Evolutionary conservation across 805 yeast species (phyloP), one percentile per base, ranked within the genome.

Genomic region (Hanseniaspora lindneri): DNA sequence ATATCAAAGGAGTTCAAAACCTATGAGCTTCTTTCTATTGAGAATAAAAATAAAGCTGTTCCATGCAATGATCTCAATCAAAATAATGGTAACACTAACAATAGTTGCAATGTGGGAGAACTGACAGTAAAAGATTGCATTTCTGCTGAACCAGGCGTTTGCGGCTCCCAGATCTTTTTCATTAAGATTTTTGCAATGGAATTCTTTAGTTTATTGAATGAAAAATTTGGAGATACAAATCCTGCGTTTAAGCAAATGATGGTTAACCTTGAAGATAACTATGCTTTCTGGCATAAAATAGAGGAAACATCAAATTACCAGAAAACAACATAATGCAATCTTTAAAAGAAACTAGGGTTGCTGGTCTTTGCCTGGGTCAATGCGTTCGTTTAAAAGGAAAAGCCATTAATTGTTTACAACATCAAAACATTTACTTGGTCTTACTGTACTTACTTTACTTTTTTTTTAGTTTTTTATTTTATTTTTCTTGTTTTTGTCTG

Each of bases 91-190:
- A 37, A 5, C 8, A 25, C 4, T 14, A 14, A 17, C 13, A 17
- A 33, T 33, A 14, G 21, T 7, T 5, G 7, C 11, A 10, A 11
- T 17, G 16, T 39, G 11, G 39, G 43, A 6, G 33, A 17, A 11
- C 23, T 39, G 11, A 35, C 34, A 2, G 57, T 74, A 9, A 65
- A 69, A 1, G 69, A 68, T 9, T 71, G 81, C 4, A 61, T 81
- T 19, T 44, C 55, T 7, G 55, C 61, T 39, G 72, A 71, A 47
- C 78, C 80, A 8, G 53, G 58, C 13, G 67, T 87, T 32, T 78
- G 79, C 28, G 71, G 73, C 54, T 84, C 88, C 16, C 96, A 88
- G 65, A 63, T 84, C 28, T 85, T 84, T 59, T 88, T 88, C 69
- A 86, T 87, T 51, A 71, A 75, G 56, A 73, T 84, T 16, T 88